A percentile compares a stretch with the other conserved stretches of the same genome.
Conservation (phyloP, 768 basidiomycete genomes). For the Podaxis sp. region DNA sequence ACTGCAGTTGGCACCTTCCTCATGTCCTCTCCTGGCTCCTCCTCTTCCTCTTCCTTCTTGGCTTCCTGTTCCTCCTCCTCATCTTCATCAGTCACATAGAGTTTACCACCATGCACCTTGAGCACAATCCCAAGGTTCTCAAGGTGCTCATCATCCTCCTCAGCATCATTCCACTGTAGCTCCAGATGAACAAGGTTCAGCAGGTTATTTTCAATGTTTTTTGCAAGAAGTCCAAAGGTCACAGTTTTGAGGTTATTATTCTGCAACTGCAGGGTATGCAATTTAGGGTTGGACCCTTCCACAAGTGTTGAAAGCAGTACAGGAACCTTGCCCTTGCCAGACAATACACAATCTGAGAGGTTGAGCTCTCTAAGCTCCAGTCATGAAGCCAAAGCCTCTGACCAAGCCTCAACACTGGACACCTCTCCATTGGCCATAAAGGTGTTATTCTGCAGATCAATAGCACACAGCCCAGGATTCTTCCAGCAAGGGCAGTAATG, state of each 20-base stretch:
- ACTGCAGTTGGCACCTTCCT: slow-evolving; percentile 22
- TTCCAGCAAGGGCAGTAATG: slow-evolving; percentile 72
- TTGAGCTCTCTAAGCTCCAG: slow-evolving; percentile 75
- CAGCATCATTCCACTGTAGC: slow-evolving; percentile 88
- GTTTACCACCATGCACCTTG: slow-evolving; percentile 64
- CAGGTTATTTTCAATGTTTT: slow-evolving; percentile 62
- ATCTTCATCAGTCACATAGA: slow-evolving; percentile 76
- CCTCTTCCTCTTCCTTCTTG: slow-evolving; percentile 47
- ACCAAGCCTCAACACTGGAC: slow-evolving; percentile 55
- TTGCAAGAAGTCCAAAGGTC: slow-evolving; percentile 66
- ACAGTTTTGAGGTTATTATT: slow-evolving; percentile 85
- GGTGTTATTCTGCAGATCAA: slow-evolving; percentile 94
- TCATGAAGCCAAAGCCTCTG: slow-evolving; percentile 68
- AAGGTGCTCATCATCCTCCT: slow-evolving; percentile 70
- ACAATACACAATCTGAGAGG: slow-evolving; percentile 89
- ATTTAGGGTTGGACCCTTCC: slow-evolving; percentile 68
- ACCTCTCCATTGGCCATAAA: slow-evolving; percentile 63
- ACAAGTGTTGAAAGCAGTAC: slow-evolving; percentile 59
- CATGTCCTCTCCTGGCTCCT: slow-evolving; percentile 31
- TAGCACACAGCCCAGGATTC: slow-evolving; percentile 62
- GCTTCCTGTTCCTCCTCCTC: slow-evolving; percentile 72
- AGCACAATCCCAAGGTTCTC: slow-evolving; percentile 53
- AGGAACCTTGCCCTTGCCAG: slow-evolving; percentile 77
- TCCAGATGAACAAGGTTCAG: slow-evolving; percentile 67
- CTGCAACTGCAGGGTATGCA: slow-evolving; percentile 80